Conservation (phyloP, 2,329 filamentous ascomycete genomes). For the Monosporascus sp. region DNA sequence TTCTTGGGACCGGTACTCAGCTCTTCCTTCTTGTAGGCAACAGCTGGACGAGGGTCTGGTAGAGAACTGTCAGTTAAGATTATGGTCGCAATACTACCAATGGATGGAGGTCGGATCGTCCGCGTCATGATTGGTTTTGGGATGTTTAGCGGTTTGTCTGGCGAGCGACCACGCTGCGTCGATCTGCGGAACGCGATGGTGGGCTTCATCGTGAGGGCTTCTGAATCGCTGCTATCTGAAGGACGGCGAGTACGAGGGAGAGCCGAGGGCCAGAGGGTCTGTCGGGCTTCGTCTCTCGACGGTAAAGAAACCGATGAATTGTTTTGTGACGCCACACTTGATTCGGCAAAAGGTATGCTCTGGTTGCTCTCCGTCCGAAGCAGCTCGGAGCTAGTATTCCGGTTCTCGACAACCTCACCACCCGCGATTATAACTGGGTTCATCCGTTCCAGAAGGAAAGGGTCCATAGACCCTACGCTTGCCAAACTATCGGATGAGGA, state of each 20-base stretch:
- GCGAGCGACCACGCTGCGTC: constrained; percentile 44
- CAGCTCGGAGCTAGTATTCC: constrained; percentile 48
- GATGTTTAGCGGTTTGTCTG: constrained; percentile 40
- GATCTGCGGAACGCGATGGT: constrained; percentile 53
- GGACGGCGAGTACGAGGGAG: constrained; percentile 41
- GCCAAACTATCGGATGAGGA: constrained; percentile 49
- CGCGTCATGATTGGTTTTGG: constrained; percentile 50
- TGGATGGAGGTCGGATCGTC: constrained; percentile 39
- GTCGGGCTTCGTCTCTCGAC: constrained; percentile 35
- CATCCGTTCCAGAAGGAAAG: constrained; percentile 57
- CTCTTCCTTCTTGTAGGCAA: constrained; percentile 25
- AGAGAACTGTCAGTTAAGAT: constrained; percentile 54
- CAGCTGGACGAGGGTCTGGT: constrained; percentile 34
- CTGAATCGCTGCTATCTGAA: constrained; percentile 54
- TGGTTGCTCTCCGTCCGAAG: constrained; percentile 46
- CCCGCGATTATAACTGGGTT: constrained; percentile 64
- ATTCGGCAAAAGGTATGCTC: constrained; percentile 36
- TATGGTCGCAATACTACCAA: constrained; percentile 53
- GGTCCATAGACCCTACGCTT: constrained; percentile 42
- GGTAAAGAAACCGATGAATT: constrained; percentile 36
- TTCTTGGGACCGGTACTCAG: constrained; percentile 42
- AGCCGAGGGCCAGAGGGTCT: constrained; percentile 51
- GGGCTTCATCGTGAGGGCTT: constrained; percentile 41
- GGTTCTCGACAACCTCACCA: constrained; percentile 57
- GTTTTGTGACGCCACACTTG: constrained; percentile 39